These are phyloP conservation scores for Cutaneotrichosporon sp. DNA, from an alignment of 1,284 basidiomycete species.

Conservation along the genomic window DNA sequence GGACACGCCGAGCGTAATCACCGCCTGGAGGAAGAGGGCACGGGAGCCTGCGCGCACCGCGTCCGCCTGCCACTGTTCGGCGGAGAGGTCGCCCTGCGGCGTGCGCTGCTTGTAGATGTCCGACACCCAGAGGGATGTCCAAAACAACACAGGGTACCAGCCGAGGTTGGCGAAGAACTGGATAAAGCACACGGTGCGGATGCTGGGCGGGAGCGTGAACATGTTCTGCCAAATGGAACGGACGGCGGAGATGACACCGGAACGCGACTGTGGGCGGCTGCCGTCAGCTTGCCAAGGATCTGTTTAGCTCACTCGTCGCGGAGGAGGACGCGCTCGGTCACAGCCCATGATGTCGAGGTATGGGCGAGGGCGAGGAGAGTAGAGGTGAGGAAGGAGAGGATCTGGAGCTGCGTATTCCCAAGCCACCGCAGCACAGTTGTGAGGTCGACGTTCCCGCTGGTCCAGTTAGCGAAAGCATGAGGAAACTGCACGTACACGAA, in stretches of 20 bases:
- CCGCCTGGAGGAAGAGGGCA: conserved; percentile 74
- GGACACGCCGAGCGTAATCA: conserved; percentile 70
- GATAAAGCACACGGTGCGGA: conserved; percentile 71
- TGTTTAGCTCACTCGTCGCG: conserved; percentile 56
- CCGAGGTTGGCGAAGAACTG: conserved; percentile 79
- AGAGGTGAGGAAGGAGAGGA: conserved; percentile 60
- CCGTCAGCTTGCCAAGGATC: conserved; percentile 13
- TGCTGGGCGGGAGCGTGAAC: conserved; percentile 68
- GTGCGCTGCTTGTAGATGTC: conserved; percentile 71
- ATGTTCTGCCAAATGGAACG: conserved; percentile 66
- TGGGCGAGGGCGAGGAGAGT: conserved; percentile 56
- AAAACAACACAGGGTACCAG: conserved; percentile 90
- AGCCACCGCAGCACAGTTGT: conserved; percentile 64
- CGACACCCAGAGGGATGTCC: conserved; percentile 80
- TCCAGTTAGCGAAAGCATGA: no score
- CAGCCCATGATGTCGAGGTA: conserved; percentile 62
- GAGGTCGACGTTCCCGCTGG: conserved; percentile 69
- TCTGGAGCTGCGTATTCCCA: conserved; percentile 75
- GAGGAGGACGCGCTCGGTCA: conserved; percentile 74
- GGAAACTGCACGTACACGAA: conserved; percentile 83
- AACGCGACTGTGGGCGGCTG: conserved; percentile 48
- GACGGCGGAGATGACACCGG: conserved; percentile 39
- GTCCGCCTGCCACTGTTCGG: conserved; percentile 58
- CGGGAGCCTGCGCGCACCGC: conserved; percentile 79
- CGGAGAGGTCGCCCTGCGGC: conserved; percentile 29